These are phyloP conservation scores for Colletotrichum tanaceti DNA, from an alignment of 2,329 filamentous ascomycete species.

Conservation along the genomic window DNA sequence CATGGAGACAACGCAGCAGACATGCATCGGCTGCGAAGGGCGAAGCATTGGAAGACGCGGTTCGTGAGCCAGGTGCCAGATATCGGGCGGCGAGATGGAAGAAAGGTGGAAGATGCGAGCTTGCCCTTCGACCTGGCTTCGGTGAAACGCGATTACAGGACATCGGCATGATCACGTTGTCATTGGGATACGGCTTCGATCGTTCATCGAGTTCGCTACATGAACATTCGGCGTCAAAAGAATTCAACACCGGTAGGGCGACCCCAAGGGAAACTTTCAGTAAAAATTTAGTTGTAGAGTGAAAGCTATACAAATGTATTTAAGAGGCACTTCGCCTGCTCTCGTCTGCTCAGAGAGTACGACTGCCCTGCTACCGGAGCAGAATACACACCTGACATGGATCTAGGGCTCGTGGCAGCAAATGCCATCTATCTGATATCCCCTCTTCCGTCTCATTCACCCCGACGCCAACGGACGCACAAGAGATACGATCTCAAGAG, in stretches of 20 bases:
- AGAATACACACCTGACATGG: background rate
- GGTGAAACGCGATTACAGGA: background rate
- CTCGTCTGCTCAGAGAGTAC: slow-evolving; percentile 1
- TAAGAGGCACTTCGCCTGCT: slow-evolving; percentile 9
- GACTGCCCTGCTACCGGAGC: slow-evolving; percentile 9
- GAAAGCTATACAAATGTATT: background rate
- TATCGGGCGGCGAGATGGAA: background rate
- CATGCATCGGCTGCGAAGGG: background rate
- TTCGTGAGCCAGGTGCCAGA: background rate
- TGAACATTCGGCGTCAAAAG: background rate
- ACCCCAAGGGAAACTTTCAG: background rate
- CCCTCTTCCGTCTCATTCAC: slow-evolving; percentile 1
- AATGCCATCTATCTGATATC: slow-evolving; percentile 16
- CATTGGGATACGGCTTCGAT: background rate
- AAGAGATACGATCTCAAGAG: slow-evolving; percentile 16
- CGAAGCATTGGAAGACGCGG: background rate
- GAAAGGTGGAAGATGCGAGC: background rate
- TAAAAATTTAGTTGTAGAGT: background rate
- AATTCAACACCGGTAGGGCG: background rate
- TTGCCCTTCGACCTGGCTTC: too few species aligned
- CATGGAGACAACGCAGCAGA: too few species aligned
- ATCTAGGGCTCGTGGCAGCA: slow-evolving; percentile 16
- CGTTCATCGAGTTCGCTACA: too few species aligned
- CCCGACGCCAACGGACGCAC: slow-evolving; percentile 16
- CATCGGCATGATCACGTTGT: too few species aligned